Conservation (phyloP, 2,329 filamentous ascomycete species). For the Xylaria sp. region DNA sequence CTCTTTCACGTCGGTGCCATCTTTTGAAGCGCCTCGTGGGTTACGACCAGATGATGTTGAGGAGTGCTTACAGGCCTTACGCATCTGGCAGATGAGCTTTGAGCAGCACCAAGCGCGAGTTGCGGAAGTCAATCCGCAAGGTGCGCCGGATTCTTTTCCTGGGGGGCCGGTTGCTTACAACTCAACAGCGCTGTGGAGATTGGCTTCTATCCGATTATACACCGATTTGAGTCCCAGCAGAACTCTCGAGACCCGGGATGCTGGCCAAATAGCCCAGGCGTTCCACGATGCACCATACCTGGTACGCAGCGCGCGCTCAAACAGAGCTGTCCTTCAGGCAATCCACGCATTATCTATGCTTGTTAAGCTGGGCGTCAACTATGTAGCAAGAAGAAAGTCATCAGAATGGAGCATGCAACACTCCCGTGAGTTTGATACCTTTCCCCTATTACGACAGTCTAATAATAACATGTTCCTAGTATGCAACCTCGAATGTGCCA, state of each 20-base stretch:
- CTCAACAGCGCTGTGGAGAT: constrained; percentile 67
- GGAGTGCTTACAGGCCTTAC: constrained; percentile 64
- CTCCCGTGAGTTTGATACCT: constrained; percentile 58
- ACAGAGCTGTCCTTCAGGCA: constrained; percentile 72
- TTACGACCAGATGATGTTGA: constrained; percentile 66
- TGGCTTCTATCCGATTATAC: constrained; percentile 72
- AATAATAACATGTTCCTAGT: constrained; percentile 51
- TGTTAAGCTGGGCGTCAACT: constrained; percentile 71
- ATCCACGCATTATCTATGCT: constrained; percentile 75
- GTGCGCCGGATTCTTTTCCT: constrained; percentile 60
- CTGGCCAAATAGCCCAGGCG: constrained; percentile 67
- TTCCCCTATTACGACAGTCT: background rate
- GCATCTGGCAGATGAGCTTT: constrained; percentile 68
- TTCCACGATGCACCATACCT: constrained; percentile 68
- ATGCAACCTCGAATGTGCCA: constrained; percentile 70
- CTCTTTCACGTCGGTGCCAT: constrained; percentile 59
- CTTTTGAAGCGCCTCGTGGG: constrained; percentile 61
- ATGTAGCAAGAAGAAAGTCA: constrained; percentile 69
- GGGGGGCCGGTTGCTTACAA: constrained; percentile 74
- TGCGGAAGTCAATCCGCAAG: constrained; percentile 59
- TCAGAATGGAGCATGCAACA: constrained; percentile 72
- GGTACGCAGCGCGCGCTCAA: constrained; percentile 67
- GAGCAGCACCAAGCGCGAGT: constrained; percentile 65
- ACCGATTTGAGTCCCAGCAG: constrained; percentile 71
- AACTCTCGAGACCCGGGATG: constrained; percentile 72